A percentile compares a stretch with the other conserved stretches of the same genome.
Conservation (phyloP, 129 eudicot genomes). For the Apium graveolens region DNA sequence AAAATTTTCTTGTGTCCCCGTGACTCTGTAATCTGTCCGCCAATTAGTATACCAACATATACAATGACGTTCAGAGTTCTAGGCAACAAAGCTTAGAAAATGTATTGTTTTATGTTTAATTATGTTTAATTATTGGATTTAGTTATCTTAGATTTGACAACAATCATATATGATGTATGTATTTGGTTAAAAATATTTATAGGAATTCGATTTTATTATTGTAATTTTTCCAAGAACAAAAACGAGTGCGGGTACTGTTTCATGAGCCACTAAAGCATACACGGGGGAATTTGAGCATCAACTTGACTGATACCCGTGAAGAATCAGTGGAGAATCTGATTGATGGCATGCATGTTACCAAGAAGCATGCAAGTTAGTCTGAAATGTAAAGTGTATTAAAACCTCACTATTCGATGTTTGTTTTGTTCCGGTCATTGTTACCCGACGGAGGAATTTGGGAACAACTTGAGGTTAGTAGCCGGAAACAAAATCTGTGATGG, state of each 20-base stretch:
- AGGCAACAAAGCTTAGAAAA: neutral
- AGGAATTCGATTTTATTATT: neutral
- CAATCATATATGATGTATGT: too few relatives aligned
- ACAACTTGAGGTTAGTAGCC: too few relatives aligned
- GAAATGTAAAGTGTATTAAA: too few relatives aligned
- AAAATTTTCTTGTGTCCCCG: neutral
- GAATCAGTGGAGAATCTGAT: neutral
- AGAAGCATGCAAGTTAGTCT: neutral
- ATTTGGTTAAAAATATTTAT: too few relatives aligned
- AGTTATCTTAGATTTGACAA: too few relatives aligned
- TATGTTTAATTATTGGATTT: too few relatives aligned
- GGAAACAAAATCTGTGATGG: too few relatives aligned
- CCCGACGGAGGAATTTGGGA: too few relatives aligned
- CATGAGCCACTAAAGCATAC: neutral
- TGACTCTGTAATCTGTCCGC: conserved; percentile 3
- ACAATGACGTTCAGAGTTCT: neutral
- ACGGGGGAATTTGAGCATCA: neutral
- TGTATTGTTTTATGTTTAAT: too few relatives aligned
- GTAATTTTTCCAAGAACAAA: neutral
- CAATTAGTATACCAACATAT: neutral
- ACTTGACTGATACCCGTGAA: neutral
- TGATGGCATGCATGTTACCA: neutral
- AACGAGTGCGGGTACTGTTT: neutral
- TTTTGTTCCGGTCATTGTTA: neutral
- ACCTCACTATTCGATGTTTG: neutral